Percentiles rank a stretch among this genome's conserved stretches.
Conservation (phyloP, 2,329 filamentous ascomycete species). For the Exophiala sp. region DNA sequence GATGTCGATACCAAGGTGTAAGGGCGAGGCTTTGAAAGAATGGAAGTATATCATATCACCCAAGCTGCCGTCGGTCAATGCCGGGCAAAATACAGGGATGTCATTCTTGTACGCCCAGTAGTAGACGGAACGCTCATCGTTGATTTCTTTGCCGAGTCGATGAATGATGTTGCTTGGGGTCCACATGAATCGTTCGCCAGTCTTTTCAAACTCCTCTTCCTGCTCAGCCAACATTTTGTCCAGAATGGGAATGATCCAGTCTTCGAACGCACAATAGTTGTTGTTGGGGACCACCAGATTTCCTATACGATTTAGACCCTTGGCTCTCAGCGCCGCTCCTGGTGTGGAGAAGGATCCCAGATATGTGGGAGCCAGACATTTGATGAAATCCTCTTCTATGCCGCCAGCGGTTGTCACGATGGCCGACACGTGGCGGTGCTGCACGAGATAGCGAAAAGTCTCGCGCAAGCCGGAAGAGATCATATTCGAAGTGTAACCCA, state of each 20-base stretch:
- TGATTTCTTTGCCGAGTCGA: slow-evolving; percentile 87
- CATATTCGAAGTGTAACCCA: slow-evolving; percentile 95
- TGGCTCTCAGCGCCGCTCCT: slow-evolving; percentile 73
- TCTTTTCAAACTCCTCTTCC: slow-evolving; percentile 67
- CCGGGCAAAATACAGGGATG: slow-evolving; percentile 95
- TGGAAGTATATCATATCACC: slow-evolving; percentile 99
- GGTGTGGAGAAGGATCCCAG: slow-evolving; percentile 77
- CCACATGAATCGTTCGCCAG: slow-evolving; percentile 73
- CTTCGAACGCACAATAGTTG: slow-evolving; percentile 97
- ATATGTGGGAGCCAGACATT: slow-evolving; percentile 92
- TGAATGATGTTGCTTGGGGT: slow-evolving; percentile 90
- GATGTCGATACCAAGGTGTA: slow-evolving; percentile 80
- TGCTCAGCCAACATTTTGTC: slow-evolving; percentile 92
- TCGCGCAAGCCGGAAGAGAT: slow-evolving; percentile 94
- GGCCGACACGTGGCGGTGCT: slow-evolving; percentile 87
- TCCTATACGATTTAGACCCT: slow-evolving; percentile 91
- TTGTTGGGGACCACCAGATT: slow-evolving; percentile 94
- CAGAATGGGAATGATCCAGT: slow-evolving; percentile 96
- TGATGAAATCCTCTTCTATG: slow-evolving; percentile 97
- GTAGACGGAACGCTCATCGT: slow-evolving; percentile 84
- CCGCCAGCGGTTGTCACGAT: slow-evolving; percentile 95
- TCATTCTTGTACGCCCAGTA: slow-evolving; percentile 98
- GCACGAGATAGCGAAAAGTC: slow-evolving; percentile 84
- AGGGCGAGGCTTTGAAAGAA: slow-evolving; percentile 83
- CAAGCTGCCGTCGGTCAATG: slow-evolving; percentile 88